Evolutionary conservation across 2,329 filamentous ascomycete genomes (phyloP).

Genomic region (Calcarisporium arbuscula): DNA sequence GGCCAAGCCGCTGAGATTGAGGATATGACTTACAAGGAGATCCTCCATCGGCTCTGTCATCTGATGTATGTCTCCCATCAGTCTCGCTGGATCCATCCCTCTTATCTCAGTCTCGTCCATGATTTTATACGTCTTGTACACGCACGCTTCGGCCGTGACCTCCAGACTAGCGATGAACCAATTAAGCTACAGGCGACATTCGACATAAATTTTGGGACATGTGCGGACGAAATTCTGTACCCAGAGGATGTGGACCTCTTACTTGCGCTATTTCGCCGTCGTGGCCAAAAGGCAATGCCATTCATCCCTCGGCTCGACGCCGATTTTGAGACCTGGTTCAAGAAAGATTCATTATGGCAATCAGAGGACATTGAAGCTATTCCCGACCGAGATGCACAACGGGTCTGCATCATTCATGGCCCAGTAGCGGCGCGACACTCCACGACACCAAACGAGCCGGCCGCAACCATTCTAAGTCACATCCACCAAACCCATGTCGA

Average conservation of each 20-base stretch:
- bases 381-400: constrained; percentile 89
- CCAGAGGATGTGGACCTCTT: constrained; percentile 98
- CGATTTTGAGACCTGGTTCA: constrained; percentile 99
- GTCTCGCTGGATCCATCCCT: constrained; percentile 83
- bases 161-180: constrained; percentile 71
- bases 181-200: constrained; percentile 84
- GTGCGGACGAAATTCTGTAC: constrained; percentile 87
- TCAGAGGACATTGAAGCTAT: constrained; percentile 96
- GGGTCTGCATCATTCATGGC: constrained; percentile 96
- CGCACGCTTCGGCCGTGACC: constrained; percentile 79
- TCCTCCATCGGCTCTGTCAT: constrained; percentile 79
- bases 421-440: constrained; percentile 90
- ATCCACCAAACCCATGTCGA: constrained; percentile 87
- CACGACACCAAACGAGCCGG: constrained; percentile 82
- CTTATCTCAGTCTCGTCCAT: constrained; percentile 74
- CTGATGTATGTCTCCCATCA: constrained; percentile 90
- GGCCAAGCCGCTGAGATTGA: constrained; percentile 82
- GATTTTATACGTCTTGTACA: constrained; percentile 97
- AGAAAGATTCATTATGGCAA: constrained; percentile 99
- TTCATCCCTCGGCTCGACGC: constrained; percentile 95
- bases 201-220: constrained; percentile 72
- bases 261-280: constrained; percentile 82
- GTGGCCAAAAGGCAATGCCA: constrained; percentile 88
- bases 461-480: constrained; percentile 88
- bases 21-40: constrained; percentile 91